phyloP scores from a whole-genome alignment of 805 yeast species.

The Cyberlindnera xishuangbannaensis region DNA sequence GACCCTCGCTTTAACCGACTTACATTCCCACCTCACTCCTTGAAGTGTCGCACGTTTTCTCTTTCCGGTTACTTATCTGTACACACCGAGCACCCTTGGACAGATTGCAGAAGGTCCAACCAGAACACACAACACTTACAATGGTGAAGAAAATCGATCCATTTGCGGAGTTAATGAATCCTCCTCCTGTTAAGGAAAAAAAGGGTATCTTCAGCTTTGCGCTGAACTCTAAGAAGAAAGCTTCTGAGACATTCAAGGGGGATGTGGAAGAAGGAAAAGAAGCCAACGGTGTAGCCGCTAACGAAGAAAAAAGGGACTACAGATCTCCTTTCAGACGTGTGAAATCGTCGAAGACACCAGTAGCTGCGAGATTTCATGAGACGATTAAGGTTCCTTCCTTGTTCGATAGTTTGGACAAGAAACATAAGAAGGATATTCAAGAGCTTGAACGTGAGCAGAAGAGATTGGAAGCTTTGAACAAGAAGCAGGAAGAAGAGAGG shows the following conservation, averaged over 20 bases:
- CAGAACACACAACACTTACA: too few species aligned
- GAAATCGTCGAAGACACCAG: constrained; percentile 4
- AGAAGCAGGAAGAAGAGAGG: constrained; percentile 10
- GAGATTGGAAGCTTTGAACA: constrained; percentile 10
- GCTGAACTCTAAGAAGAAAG: constrained; percentile 9
- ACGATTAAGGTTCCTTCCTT: constrained; percentile 9
- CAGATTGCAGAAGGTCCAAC: too few species aligned
- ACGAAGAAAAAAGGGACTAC: constrained; percentile 5
- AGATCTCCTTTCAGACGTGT: constrained; percentile 15
- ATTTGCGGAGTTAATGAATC: constrained; percentile 8
- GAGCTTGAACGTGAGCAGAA: constrained; percentile 14
- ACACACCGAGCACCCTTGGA: too few species aligned
- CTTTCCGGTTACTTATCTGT: too few species aligned
- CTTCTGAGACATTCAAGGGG: too few species aligned
- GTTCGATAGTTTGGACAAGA: constrained; percentile 14
- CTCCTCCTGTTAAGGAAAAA: constrained; percentile 10
- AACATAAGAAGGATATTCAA: constrained; percentile 13
- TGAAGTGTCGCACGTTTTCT: too few species aligned
- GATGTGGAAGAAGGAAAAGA: too few species aligned
- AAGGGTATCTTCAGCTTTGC: constrained; percentile 17
- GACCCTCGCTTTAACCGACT: too few species aligned
- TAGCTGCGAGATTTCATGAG: constrained; percentile 1
- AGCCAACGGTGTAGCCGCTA: too few species aligned
- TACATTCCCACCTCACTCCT: too few species aligned
- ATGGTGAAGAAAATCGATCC: constrained; percentile 13